phyloP scores from a whole-genome alignment of 345 rosid genomes.

The Corchorus olitorius region DNA sequence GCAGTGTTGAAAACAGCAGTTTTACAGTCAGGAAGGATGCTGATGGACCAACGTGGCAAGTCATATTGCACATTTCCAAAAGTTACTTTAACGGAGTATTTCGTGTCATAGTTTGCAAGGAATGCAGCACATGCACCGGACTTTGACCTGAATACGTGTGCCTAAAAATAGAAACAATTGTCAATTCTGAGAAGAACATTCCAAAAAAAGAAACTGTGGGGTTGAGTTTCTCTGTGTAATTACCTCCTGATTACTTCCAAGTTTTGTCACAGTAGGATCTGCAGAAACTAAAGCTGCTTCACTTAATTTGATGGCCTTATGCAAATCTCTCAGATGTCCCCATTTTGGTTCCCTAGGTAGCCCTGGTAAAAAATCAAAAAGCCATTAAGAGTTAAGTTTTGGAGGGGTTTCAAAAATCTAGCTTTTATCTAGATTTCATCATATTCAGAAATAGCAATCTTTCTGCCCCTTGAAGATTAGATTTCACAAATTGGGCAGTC shows the following conservation, averaged over 20 bases:
- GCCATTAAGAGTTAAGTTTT: slow-evolving; percentile 3
- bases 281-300: slow-evolving; percentile 81
- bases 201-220: not conserved
- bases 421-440: not conserved
- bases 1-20: slow-evolving; percentile 75
- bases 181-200: not conserved
- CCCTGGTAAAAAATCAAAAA: slow-evolving; percentile 38
- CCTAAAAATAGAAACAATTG: slow-evolving; percentile 36
- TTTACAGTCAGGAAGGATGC: slow-evolving; percentile 81
- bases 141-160: slow-evolving; percentile 55
- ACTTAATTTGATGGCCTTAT: slow-evolving; percentile 77
- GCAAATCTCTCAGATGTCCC: slow-evolving; percentile 89
- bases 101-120: slow-evolving; percentile 63
- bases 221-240: not conserved
- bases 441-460: not conserved
- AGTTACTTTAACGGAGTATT: slow-evolving; percentile 44
- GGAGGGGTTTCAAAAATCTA: not conserved
- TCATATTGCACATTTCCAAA: slow-evolving; percentile 53
- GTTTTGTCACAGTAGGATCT: slow-evolving; percentile 51
- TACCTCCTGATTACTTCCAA: slow-evolving; percentile 84
- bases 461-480: not conserved
- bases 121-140: slow-evolving; percentile 71
- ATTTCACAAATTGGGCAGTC: not conserved
- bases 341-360: slow-evolving; percentile 78
- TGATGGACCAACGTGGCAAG: slow-evolving; percentile 79